Base-by-base conservation (phyloP, 2,329 filamentous ascomycete species). In the Boeremia exigua region DNA sequence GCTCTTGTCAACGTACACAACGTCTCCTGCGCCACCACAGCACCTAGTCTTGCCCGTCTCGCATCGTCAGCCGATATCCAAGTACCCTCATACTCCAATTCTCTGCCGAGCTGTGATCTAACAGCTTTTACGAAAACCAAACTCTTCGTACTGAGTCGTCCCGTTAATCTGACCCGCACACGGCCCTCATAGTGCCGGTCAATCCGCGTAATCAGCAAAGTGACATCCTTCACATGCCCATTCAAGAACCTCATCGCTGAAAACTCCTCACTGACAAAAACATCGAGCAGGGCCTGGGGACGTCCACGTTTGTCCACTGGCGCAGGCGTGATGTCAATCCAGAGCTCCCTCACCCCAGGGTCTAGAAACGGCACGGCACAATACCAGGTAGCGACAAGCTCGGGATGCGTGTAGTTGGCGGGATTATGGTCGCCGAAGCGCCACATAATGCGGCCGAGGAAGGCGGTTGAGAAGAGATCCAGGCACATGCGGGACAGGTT, bases 281-380 rank as follows among this genome's bases (percentile, higher is more conserved):
- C 33, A 4, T 34, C 29, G 10, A 53, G n/a, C 17, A 17, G 6
- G 2, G 37, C 23, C 2, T 12, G 34, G 15, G n/a, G 25, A n/a
- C n/a, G n/a, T 6, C 11, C 17, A 11, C 49, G 28, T 23, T 29
- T 53, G 12, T 23, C 36, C 1, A 23, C 36, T n/a, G 49, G 49
- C 15, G 49, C 49, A 10, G 49, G 49, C 11, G 49, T 53, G 11
- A 53, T 30, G 10, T 53, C 49, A 4, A 53, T 28, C 42, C 27
- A 40, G 8, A 47, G 3, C 15, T 53, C 17, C 4, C 11, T 30
- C n/a, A 47, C 29, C 8, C 12, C 28, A 0, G 8, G 14, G 8
- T 42, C 36, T 12, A 53, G 23, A 9, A 46, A 28, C 5, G 34
- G 29, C 10, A 53, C 49, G 11, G 49, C 42, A 6, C 34, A 30